Base-by-base conservation (phyloP, 352 stramenopile genomes). In the Phytopythium ostracodes region DNA sequence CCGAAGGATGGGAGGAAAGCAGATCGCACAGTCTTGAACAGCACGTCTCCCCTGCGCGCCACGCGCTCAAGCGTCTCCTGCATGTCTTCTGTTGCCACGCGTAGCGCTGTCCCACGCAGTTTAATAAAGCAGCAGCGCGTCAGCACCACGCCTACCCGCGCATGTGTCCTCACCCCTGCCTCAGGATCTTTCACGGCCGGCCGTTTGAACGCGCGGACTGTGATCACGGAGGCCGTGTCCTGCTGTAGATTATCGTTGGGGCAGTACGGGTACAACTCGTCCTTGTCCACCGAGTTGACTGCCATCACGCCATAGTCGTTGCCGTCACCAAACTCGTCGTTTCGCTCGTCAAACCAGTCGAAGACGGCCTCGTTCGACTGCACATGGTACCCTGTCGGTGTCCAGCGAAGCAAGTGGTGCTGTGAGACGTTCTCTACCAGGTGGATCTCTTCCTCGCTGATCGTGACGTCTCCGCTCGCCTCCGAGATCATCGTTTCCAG, bases 401-500 rank as follows among this genome's bases (percentile, higher is more conserved):
- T 72, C 12, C 55, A 66, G 27, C 68, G 57, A 18, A 75, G 65
- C 27, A 69, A 68, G n/a, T 63, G 68, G 36, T 69, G 68, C 43
- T 72, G 68, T 0, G 67, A 74, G 20, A 68, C 64, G 11, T 29
- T 56, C 20, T 63, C 44, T 29, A 66, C 65, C 11, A 38, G 29
- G 0, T 56, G 27, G 4, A 64, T 59, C 31, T 71, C 67, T 29
- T 74, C 67, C 20, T 73, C 67, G 15, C 67, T 33, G 18, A 35
- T 58, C 20, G 62, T 75, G 20, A 75, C 63, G 38, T 79, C 57
- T 0, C 66, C 75, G 11, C 69, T 70, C 11, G 65, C 62, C 44
- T 79, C 65, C 7, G 72, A 74, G 61, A 79, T 73, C 46, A 65
- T 77, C 44, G 76, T 71, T 35, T 84, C 70, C 51, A 75, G 69